Base-by-base conservation (phyloP, 257 asterid genomes). In the Galeopsis tetrahit region DNA sequence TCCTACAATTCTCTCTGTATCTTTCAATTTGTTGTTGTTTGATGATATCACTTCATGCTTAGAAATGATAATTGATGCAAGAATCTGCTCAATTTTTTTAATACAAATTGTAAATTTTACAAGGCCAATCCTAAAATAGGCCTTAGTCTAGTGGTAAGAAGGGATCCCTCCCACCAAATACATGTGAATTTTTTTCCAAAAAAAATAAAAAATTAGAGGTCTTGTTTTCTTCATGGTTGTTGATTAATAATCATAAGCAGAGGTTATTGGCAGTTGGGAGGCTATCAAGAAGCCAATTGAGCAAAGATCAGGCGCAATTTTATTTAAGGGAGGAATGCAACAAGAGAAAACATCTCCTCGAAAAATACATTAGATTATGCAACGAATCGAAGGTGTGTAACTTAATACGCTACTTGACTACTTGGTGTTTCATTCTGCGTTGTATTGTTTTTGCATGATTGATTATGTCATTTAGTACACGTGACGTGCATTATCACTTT, bases 251-350 rank as follows among this genome's bases (percentile, higher is more conserved):
- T 70, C 44, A 31, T 17, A 48, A 14, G 10, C 32, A 42, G 51
- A 36, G 21, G 49, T 76, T 75, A 11, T 73, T 57, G 57, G 51
- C 77, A 91, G 97, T 84, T 74, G 95, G 97, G 81, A 85, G 83
- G 84, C 81, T 91, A 68, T 86, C 91, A 68, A 87, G 88, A 83
- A 86, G 85, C 82, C 97, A 85, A 65, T 49, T 89, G 74, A 86
- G 93, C 85, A 80, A 83, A 78, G 90, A 86, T 42, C 92, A 88
- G 63, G 64, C 79, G 77, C 88, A 85, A 81, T 87, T 80, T 4
- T 89, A 89, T 13, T 62, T 78, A 40, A 86, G 80, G 66, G 96
- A 91, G 75, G 93, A 89, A 68, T 85, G 51, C 72, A 89, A 86
- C 86, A 82, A 63, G 82, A 87, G 93, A 68, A 81, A 79, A 75